Evolutionary conservation across 1,284 basidiomycete genomes (phyloP), one percentile per base, ranked within the genome.

Genomic region (Leccinum subrobustum): DNA sequence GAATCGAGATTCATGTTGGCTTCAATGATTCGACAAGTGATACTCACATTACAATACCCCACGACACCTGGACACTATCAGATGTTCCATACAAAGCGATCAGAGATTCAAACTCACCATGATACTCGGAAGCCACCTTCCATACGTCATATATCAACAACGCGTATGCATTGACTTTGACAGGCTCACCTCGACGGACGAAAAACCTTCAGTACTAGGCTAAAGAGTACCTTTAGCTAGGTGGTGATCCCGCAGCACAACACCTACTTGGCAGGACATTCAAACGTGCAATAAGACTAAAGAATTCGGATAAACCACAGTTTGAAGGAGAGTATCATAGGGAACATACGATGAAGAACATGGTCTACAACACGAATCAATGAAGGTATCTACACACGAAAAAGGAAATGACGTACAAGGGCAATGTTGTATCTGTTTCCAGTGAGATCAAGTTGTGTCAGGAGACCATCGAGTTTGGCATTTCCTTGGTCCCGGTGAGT

Each of bases 391-490:
- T 16, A 14, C 3, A 52, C 4, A 23, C 16, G 16, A 18, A 57
- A 16, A 23, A 27, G n/a, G 29, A 20, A 42, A 14, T n/a, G n/a
- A 66, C 74, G 11, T 37, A 89, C 87, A 64, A 89, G 71, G 0
- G 86, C 86, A 37, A 89, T 83, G 65, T 89, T 89, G 64, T 85
- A 89, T 66, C 79, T 76, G 66, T 86, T 80, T 9, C 85, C 84
- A 0, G 75, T 80, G 35, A 89, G 75, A 57, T 83, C 18, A 0
- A 89, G 75, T 64, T 89, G 79, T 0, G 73, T 79, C 12, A 70
- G 66, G 4, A 88, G 71, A 1, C 88, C 87, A 63, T 87, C 84
- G 12, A 90, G 73, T 65, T 81, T 85, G 3, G 88, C 87, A 64
- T 89, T 89, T 47, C 86, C 87, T 87, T 59, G 12, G 23, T 8